These are phyloP conservation scores for Cardiospermum halicacabum DNA, from an alignment of 345 rosid species.

Conservation along the genomic window DNA sequence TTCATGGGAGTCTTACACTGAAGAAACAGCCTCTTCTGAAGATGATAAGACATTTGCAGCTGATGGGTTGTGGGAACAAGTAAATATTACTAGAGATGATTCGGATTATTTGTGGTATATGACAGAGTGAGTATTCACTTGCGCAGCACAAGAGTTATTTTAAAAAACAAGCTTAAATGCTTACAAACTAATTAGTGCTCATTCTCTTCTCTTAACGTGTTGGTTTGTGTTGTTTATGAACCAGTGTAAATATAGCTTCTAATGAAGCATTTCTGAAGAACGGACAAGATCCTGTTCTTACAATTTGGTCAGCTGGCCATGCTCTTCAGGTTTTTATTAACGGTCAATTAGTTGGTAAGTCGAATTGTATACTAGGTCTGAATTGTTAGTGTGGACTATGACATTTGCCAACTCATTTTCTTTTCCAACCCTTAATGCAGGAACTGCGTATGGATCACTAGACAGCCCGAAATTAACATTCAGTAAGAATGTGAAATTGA, in stretches of 20 bases:
- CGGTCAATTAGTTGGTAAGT: conserved; percentile 67
- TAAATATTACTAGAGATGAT: conserved; percentile 63
- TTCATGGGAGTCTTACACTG: conserved; percentile 73
- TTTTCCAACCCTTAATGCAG: conserved; percentile 26
- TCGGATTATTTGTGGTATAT: conserved; percentile 94
- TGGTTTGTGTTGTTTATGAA: neutral
- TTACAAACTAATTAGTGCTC: neutral
- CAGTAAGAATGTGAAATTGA: conserved; percentile 58
- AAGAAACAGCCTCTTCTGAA: conserved; percentile 48
- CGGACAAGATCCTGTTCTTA: conserved; percentile 66
- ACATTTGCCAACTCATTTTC: neutral
- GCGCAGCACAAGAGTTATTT: neutral
- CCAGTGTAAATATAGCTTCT: conserved; percentile 55
- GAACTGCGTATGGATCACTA: conserved; percentile 65
- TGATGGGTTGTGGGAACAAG: conserved; percentile 75
- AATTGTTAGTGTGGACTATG: neutral
- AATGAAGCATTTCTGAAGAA: conserved; percentile 60
- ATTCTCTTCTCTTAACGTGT: neutral
- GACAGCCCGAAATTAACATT: conserved; percentile 57
- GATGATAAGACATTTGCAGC: conserved; percentile 37
- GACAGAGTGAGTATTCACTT: conserved; percentile 62
- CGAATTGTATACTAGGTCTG: neutral
- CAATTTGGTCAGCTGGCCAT: conserved; percentile 72
- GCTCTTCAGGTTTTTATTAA: conserved; percentile 67
- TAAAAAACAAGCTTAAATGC: neutral